Evolutionary conservation across 176 grass and related monocot genomes (phyloP), one percentile per base, ranked within the genome.

Genomic region (Luzula sylvatica): DNA sequence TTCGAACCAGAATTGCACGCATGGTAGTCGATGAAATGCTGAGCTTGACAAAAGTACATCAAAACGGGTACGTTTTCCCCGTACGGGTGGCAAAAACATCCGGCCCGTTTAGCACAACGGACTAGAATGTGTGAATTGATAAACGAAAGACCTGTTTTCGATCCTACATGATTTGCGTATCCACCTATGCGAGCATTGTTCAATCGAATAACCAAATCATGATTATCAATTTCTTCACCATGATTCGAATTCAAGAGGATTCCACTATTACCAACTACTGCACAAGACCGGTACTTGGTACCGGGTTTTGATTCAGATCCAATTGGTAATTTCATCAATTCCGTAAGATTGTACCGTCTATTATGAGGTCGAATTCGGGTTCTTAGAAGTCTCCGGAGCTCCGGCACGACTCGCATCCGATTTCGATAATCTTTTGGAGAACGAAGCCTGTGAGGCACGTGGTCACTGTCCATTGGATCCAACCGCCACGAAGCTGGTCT

Each of bases 41-140:
- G 20, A n/a, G 84, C 80, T 53, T 89, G 74, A 72, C 90, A 96
- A 72, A 96, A 78, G 90, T 96, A 96, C 48, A 96, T 79, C 43
- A 88, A 71, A 52, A 86, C 73, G 24, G 90, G 84, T 44, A 96
- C 77, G 42, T 32, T 58, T 50, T 79, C 46, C 35, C 90, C 80
- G 18, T 96, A 96, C 15, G 90, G 90, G 57, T 95, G 90, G 83
- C 83, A 95, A 75, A 85, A 95, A 80, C 90, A 96, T 41, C 73
- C 67, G 1, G 56, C 50, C 1, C 84, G 56, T 56, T 65, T 77
- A 40, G 76, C 77, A 50, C 84, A 96, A 24, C 23, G 59, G 15
- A 27, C 46, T 32, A 64, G 21, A 20, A 54, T 67, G 18, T 67
- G 46, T 12, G 49, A 53, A 54, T 67, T 67, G 20, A 67, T 67